Base-by-base conservation (phyloP, 129 eudicot genomes). In the Centaurea solstitialis region DNA sequence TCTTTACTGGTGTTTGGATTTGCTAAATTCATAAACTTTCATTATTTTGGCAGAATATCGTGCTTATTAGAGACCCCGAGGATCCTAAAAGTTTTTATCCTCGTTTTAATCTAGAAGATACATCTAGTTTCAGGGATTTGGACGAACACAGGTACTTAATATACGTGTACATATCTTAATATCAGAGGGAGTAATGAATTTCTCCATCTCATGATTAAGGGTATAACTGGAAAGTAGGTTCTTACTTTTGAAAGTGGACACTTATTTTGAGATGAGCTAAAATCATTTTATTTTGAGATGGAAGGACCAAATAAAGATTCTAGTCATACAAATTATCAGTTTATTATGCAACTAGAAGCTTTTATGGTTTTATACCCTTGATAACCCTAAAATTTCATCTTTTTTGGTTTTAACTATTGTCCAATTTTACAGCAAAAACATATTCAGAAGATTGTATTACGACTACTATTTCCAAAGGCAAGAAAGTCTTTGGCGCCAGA, bases 391-490 rank as follows among this genome's bases (percentile, higher is more conserved):
- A 57, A 57, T 57, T 57, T 57, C 22, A 57, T 57, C 65, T 57
- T 57, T n/a, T 57, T n/a, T 13, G 22, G 39, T 13, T 68, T 35
- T 70, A 15, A 35, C 62, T n/a, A n/a, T 76, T 59, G 61, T 76
- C 68, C 67, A 59, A 37, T 70, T 35, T 20, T 83, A 50, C 94
- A 96, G 99, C 87, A 89, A 96, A 83, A 93, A 96, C 86, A 90
- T 91, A 33, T 62, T 96, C 81, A 93, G 85, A 77, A 89, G 97
- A 82, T 81, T 96, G 67, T 96, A 96, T 81, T 87, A 96, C 64
- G 99, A 96, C 84, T 96, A 96, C 92, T 96, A 96, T 79, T 96
- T 96, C 89, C 91, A 91, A 3, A 89, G 99, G 21, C 99, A 96
- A 93, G 99, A 96, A 77, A 82, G 83, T 67, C 88, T 96, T 68